Percentiles rank a stretch among this genome's conserved stretches.
These are phyloP conservation scores for Canavalia ensiformis DNA, from an alignment of 306 rosid species.

Conservation along the genomic window DNA sequence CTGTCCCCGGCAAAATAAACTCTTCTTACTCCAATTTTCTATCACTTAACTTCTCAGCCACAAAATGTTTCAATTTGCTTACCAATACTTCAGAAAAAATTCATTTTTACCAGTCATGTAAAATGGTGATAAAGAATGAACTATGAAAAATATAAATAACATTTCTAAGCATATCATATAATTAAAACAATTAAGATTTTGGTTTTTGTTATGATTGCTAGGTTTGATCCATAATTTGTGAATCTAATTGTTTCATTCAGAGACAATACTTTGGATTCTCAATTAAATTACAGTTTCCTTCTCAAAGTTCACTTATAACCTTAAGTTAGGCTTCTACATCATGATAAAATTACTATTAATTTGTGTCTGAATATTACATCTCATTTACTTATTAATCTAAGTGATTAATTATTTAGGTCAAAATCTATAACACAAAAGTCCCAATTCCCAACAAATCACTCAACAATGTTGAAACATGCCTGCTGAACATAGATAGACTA, in stretches of 20 bases:
- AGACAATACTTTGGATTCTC: conserved; percentile 23
- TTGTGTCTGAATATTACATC: conserved; percentile 8
- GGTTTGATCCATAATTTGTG: background rate
- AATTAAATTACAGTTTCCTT: conserved; percentile 31
- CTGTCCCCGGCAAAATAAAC: background rate
- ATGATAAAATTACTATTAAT: conserved; percentile 7
- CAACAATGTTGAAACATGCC: conserved; percentile 26
- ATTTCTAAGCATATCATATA: conserved; percentile 18
- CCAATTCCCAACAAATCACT: conserved; percentile 16
- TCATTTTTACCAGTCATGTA: conserved; percentile 27
- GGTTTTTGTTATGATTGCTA: background rate
- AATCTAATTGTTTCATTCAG: background rate
- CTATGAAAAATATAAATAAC: background rate
- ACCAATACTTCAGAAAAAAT: conserved; percentile 8
- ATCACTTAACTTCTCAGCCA: conserved; percentile 28
- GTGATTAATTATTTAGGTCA: conserved; percentile 15
- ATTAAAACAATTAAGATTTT: conserved; percentile 1
- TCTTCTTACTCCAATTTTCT: background rate
- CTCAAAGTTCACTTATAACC: background rate
- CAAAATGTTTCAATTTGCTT: background rate
- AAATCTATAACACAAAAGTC: background rate
- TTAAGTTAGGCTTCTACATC: conserved; percentile 17
- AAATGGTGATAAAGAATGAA: conserved; percentile 21
- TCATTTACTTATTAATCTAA: conserved; percentile 13
- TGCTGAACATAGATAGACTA: conserved; percentile 33